These are phyloP conservation scores for Thalassiosira gravida DNA, from an alignment of 352 stramenopile genomes.

Conservation along the genomic window DNA sequence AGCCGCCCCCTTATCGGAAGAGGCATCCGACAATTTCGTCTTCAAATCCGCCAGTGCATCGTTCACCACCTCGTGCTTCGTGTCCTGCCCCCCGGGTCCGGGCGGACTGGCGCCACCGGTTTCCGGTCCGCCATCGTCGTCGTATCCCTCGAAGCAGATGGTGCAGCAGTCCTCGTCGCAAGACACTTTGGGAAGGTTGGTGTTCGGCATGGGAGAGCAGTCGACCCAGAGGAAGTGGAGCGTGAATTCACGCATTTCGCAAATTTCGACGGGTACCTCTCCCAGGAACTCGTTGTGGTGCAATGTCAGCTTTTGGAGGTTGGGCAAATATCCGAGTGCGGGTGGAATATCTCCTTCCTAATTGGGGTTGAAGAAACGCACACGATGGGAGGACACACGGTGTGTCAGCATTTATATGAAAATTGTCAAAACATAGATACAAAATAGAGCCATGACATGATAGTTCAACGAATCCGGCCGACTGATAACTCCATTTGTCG, in stretches of 20 bases:
- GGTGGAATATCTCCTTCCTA: constrained; percentile 22
- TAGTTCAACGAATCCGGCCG: too few relatives aligned
- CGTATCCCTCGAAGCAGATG: constrained; percentile 59
- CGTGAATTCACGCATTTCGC: constrained; percentile 12
- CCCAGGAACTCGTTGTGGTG: constrained; percentile 42
- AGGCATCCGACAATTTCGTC: constrained; percentile 14
- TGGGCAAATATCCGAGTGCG: constrained; percentile 12
- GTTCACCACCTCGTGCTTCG: constrained; percentile 13
- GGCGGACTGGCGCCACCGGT: background rate
- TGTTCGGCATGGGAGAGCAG: constrained; percentile 33
- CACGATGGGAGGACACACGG: background rate
- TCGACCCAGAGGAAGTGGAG: constrained; percentile 45
- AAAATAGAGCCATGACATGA: too few relatives aligned
- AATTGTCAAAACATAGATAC: too few relatives aligned
- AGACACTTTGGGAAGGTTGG: constrained; percentile 27
- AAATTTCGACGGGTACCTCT: constrained; percentile 23
- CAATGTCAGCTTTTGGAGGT: constrained; percentile 35
- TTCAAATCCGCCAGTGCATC: constrained; percentile 27
- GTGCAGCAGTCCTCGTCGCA: constrained; percentile 45
- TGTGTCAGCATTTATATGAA: too few relatives aligned
- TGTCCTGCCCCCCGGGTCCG: constrained; percentile 9
- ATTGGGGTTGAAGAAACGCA: too few relatives aligned
- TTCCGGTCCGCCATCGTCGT: constrained; percentile 10
- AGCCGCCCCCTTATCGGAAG: constrained; percentile 15
- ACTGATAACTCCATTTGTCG: too few relatives aligned